Percentiles rank a stretch among this genome's conserved stretches.
phyloP scores from a whole-genome alignment of 164 flowering plant species.

The Vitis labrusca region DNA sequence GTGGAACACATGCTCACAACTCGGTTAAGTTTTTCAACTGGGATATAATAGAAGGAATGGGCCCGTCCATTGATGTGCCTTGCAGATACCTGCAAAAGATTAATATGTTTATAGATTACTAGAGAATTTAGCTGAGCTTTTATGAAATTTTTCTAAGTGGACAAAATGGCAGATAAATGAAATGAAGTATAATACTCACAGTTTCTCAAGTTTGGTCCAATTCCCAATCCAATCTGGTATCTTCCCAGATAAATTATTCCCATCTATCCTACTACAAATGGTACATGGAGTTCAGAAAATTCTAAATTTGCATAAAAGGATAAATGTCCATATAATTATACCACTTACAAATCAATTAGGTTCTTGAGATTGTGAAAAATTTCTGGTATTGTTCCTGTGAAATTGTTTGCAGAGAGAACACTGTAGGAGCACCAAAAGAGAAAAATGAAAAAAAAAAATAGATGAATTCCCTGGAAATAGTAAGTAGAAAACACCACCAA shows the following conservation, averaged over 20 bases:
- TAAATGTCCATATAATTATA: neutral
- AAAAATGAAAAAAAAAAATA: neutral
- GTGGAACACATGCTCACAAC: constrained; percentile 47
- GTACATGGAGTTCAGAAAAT: neutral
- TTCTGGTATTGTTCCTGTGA: constrained; percentile 57
- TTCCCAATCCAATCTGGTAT: constrained; percentile 87
- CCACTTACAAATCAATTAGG: constrained; percentile 61
- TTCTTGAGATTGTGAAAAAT: constrained; percentile 46
- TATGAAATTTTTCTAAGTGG: neutral
- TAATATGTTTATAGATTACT: too few relatives aligned
- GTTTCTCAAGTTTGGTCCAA: constrained; percentile 49
- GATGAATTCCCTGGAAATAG: neutral
- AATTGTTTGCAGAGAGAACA: constrained; percentile 51
- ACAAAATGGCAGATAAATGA: neutral
- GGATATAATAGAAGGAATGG: constrained; percentile 68
- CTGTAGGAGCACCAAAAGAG: constrained; percentile 30
- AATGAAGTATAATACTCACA: constrained; percentile 44
- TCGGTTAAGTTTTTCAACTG: constrained; percentile 41
- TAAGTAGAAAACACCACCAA: too few relatives aligned
- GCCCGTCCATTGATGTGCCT: constrained; percentile 82
- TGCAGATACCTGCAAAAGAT: constrained; percentile 63
- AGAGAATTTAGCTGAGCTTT: neutral
- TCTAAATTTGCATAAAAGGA: neutral
- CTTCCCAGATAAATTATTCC: constrained; percentile 61
- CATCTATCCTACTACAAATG: constrained; percentile 76